These are phyloP conservation scores for Xerocomus minutiporus DNA, from an alignment of 1,284 basidiomycete species.

Conservation along the genomic window DNA sequence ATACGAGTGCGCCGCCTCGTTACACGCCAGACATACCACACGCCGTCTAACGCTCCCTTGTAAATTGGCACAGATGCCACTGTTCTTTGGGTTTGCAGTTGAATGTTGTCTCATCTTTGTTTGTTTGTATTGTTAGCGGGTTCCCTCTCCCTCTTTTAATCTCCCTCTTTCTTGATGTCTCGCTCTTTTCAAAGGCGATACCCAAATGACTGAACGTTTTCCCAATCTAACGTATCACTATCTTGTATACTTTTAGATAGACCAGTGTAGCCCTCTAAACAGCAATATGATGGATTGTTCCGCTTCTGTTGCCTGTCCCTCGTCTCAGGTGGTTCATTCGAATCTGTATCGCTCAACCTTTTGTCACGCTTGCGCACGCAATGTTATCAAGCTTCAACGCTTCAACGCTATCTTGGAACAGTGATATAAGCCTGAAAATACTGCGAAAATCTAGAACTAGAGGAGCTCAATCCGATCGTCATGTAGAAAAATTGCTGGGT, in stretches of 20 bases:
- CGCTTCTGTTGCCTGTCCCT: too few relatives aligned
- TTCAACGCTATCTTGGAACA: too few relatives aligned
- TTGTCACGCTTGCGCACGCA: too few relatives aligned
- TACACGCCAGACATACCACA: conserved; percentile 12
- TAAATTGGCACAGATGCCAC: background rate
- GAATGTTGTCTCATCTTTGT: background rate
- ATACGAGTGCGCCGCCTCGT: conserved; percentile 19
- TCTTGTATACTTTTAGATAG: background rate
- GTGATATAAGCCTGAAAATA: too few relatives aligned
- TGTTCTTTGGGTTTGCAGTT: too few relatives aligned
- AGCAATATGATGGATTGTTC: background rate
- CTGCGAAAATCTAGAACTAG: too few relatives aligned
- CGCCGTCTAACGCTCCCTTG: conserved; percentile 11
- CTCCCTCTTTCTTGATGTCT: background rate
- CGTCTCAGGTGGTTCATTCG: too few relatives aligned
- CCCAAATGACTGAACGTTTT: background rate
- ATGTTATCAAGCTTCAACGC: too few relatives aligned
- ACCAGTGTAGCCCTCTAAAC: background rate
- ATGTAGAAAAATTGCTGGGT: too few relatives aligned
- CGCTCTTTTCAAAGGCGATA: background rate
- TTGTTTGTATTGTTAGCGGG: conserved; percentile 3
- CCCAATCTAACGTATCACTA: background rate
- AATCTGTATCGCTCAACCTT: too few relatives aligned
- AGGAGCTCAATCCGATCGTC: too few relatives aligned
- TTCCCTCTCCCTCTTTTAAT: background rate